Evolutionary conservation across 2,329 filamentous ascomycete genomes (phyloP), one percentile per base, ranked within the genome.

Genomic region (Fusarium irregulare): DNA sequence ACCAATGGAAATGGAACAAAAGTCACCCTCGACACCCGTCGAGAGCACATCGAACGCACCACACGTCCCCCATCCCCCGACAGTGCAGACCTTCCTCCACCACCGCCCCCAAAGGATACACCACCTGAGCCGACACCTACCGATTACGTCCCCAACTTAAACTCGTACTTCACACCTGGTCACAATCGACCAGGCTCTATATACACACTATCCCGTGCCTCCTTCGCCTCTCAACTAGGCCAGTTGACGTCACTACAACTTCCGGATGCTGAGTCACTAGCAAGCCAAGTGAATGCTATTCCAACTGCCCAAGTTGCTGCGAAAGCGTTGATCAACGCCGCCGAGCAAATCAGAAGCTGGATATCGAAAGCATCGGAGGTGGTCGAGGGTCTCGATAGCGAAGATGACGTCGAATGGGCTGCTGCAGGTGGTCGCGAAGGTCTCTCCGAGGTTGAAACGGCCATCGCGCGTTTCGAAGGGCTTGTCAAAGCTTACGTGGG

Each of bases 361-460:
- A 97, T 98, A 76, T 88, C 88, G 69, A 98, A 98, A 79, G 95
- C 95, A 1, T 91, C 91, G 0, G 93, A 97, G 75, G 94, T 98
- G 32, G 89, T 99, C 56, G 88, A 88, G 57, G 94, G 94, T 7
- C 84, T 99, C 44, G 94, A 98, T 78, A 94, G 94, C 56, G 95
- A 98, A 68, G 96, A 98, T 78, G 96, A 99, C 77, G 94, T 98
- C 18, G 95, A 98, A 79, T 99, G 96, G 96, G 94, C 96, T 4
- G 95, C 94, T 3, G 89, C 89, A 9, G 96, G 93, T 55, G 96
- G 96, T 4, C 86, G 92, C 66, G 92, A 95, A 79, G 93, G 93
- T 4, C 84, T 95, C 37, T 90, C 90, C 53, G 90, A 92, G 72
- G 90, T 92, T 25, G 89, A 92, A 75, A 87, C 83, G 70, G 89